Evolutionary conservation across 208 protist species (phyloP), one percentile per base, ranked within the genome.

Genomic region (Leishmania lainsoni): DNA sequence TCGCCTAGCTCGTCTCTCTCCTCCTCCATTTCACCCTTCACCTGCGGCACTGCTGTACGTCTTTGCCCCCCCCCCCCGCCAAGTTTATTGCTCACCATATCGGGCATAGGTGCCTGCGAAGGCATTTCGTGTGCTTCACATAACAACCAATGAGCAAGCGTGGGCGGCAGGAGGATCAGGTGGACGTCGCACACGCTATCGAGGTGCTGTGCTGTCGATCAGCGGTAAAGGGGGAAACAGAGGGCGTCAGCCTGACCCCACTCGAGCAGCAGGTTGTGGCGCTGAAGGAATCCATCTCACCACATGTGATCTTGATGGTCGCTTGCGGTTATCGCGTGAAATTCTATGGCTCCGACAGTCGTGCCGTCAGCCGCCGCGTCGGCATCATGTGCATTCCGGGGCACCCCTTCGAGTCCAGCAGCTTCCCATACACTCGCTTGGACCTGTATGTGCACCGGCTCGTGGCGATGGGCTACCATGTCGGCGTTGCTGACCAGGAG

Each of bases 391-490:
- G 93, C 87, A 96, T 96, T 58, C 90, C 85, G 0, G 87, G 87
- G 3, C 83, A 91, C 52, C 93, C 93, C 17, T 97, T 97, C 76
- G 92, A 95, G 85, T 96, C 91, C 81, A 95, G 92, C 81, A 96
- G 93, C 80, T 77, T 96, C 48, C 94, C 94, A 20, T 95, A 95
- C 84, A 87, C 83, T 6, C 91, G 93, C 9, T 91, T 95, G 10
- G 87, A 92, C 61, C 87, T 96, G 49, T 97, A 97, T 76, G 81
- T 97, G 52, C 90, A 91, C 70, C 91, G 94, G 1, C 92, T 97
- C 16, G 92, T 96, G 17, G 90, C 91, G 5, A 97, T 97, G 94
- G 94, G 94, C 61, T 97, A 97, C 81, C 94, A 96, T 82, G 93
- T 97, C 61, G 92, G 85, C 26, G 95, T 97, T 75, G 94, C 94